Evolutionary conservation across 2,329 filamentous ascomycete species (phyloP).

Genomic region (Tolypocladium pustulatum): DNA sequence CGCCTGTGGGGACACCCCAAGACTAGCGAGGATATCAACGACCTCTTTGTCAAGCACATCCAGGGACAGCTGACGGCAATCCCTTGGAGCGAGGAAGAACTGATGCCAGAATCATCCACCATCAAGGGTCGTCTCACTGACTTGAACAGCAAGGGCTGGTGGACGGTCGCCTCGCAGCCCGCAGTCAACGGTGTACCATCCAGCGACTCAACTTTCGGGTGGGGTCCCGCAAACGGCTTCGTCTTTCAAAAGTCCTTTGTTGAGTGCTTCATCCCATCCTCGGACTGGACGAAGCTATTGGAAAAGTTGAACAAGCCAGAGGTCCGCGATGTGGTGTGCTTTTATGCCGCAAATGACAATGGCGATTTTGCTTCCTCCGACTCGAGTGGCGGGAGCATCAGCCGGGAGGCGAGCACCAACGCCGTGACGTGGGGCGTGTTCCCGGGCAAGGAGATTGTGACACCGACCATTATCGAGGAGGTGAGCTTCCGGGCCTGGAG

Average conservation of each 20-base stretch:
- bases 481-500: slow-evolving; percentile 90
- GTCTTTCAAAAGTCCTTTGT: slow-evolving; percentile 98
- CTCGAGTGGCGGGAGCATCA: slow-evolving; percentile 24
- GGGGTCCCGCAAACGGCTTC: slow-evolving; percentile 86
- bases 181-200: slow-evolving; percentile 80
- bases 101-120: slow-evolving; percentile 71
- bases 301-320: slow-evolving; percentile 49
- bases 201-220: slow-evolving; percentile 72
- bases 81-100: slow-evolving; percentile 87
- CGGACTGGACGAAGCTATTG: slow-evolving; percentile 61
- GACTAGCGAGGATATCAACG: slow-evolving; percentile 59
- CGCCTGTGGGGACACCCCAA: slow-evolving; percentile 76
- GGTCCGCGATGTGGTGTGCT: slow-evolving; percentile 61
- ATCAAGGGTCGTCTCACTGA: slow-evolving; percentile 67
- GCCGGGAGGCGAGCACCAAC: slow-evolving; percentile 55
- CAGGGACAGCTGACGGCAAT: slow-evolving; percentile 69
- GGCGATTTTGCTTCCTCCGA: slow-evolving; percentile 74
- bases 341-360: slow-evolving; percentile 71
- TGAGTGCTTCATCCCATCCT: slow-evolving; percentile 76
- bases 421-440: slow-evolving; percentile 97
- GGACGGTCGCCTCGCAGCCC: slow-evolving; percentile 92
- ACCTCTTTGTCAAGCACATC: slow-evolving; percentile 73
- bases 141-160: slow-evolving; percentile 79
- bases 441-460: slow-evolving; percentile 89
- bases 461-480: slow-evolving; percentile 92